Base-by-base conservation (phyloP, 257 asterid species). In the Mitragyna speciosa region DNA sequence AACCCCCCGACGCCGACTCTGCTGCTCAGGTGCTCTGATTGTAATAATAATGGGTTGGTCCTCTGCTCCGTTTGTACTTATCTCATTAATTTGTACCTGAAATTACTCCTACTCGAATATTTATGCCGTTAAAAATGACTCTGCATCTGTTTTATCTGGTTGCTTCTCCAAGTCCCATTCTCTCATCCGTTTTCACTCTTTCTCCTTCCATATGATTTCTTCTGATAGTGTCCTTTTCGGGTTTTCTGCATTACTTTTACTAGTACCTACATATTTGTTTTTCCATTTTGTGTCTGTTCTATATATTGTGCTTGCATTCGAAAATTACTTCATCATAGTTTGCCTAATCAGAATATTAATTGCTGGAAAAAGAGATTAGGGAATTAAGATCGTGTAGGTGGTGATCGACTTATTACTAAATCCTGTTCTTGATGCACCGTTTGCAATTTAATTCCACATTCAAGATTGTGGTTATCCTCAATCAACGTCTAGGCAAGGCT, bases 1-100 rank as follows among this genome's bases (percentile, higher is more conserved):
- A 12, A 43, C 76, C 79, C 78, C 24, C 78, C 86, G 70, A 85
- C 82, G 49, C 85, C 78, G 85, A 80, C 78, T 75, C 86, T 78
- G 81, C 83, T 84, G 64, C 83, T 85, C 70, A 89, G 88, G 54
- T 94, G 98, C 79, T 69, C 92, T 31, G 81, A 89, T 39, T 94
- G 97, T 82, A 93, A 92, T 83, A 96, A 93, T 87, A 93, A 93
- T 82, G 98, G 98, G 0, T 89, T 93, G 89, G 88, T 92, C 80
- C 85, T 81, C 73, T 93, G 98, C 83, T 93, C 97, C 64, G 79
- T 90, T 36, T 93, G 98, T 78, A 83, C 81, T 84, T 93, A 89
- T 84, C 56, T 79, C 26, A 75, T 72, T 65, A 58, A 22, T 15
- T 52, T 52, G 24, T 52, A 15, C 5, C 56, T 51, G 0, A 15